Evolutionary conservation across 2,329 filamentous ascomycete species (phyloP).

Genomic region (Pleurostoma richardsiae): DNA sequence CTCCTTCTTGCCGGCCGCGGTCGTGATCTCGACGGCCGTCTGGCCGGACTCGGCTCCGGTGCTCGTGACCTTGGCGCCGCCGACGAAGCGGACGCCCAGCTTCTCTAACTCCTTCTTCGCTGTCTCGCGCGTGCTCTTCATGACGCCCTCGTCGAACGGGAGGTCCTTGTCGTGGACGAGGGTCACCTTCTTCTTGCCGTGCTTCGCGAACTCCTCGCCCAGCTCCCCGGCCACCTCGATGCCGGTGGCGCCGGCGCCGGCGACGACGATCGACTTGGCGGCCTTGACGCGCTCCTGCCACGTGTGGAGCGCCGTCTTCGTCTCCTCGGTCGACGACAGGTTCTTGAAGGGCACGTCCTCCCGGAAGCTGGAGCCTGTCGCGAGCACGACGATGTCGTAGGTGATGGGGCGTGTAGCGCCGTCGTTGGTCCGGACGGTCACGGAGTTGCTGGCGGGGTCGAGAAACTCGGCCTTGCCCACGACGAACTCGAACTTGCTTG

Average conservation of each 20-base stretch:
- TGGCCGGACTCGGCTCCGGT: slow-evolving; percentile 11
- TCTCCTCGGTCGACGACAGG: slow-evolving; percentile 33
- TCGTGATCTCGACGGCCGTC: slow-evolving; percentile 25
- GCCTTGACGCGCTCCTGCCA: slow-evolving; percentile 29
- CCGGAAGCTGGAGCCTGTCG: slow-evolving; percentile 43
- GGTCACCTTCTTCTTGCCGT: slow-evolving; percentile 39
- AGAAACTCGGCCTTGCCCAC: slow-evolving; percentile 40
- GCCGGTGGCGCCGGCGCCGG: slow-evolving; percentile 45
- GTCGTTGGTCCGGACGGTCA: slow-evolving; percentile 31
- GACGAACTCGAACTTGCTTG: slow-evolving; percentile 45
- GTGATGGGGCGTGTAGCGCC: slow-evolving; percentile 26
- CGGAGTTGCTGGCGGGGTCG: slow-evolving; percentile 32
- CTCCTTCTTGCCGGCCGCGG: slow-evolving; percentile 24
- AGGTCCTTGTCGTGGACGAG: slow-evolving; percentile 32
- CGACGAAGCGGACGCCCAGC: slow-evolving; percentile 15
- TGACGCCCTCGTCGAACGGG: slow-evolving; percentile 27
- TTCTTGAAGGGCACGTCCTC: slow-evolving; percentile 46
- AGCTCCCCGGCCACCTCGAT: slow-evolving; percentile 48
- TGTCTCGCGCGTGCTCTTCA: slow-evolving; percentile 30
- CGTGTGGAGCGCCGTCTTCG: slow-evolving; percentile 29
- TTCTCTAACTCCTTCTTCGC: slow-evolving; percentile 32
- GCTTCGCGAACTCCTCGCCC: slow-evolving; percentile 36
- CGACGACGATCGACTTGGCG: slow-evolving; percentile 44
- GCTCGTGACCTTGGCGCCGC: slow-evolving; percentile 5
- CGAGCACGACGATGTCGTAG: slow-evolving; percentile 50